Percentiles rank a stretch among this genome's conserved stretches.
phyloP scores from a whole-genome alignment of 768 basidiomycete species.

The Phallus indusiatus region DNA sequence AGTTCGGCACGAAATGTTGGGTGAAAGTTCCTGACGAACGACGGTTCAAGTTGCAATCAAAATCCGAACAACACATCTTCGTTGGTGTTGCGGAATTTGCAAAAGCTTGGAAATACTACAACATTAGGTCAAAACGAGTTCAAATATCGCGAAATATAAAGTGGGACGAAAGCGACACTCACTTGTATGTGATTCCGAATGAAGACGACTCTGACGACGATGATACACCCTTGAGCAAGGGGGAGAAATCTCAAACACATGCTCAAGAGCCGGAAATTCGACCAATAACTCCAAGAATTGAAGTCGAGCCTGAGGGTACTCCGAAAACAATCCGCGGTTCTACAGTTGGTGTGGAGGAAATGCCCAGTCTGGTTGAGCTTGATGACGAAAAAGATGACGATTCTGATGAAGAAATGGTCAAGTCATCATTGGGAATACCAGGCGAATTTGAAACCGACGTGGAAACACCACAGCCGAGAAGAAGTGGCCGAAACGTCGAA shows the following conservation, averaged over 20 bases:
- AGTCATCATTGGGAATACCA: no score
- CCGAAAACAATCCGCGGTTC: neutral
- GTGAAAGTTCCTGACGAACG: slow-evolving; percentile 10
- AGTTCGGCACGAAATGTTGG: neutral
- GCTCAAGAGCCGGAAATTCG: neutral
- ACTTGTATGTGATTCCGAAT: neutral
- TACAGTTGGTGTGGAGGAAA: neutral
- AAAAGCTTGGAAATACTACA: slow-evolving; percentile 12
- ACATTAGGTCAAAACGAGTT: slow-evolving; percentile 1
- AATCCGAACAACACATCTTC: slow-evolving; percentile 10
- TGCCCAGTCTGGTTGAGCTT: neutral
- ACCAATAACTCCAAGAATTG: neutral
- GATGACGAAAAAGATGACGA: no score
- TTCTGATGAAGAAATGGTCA: no score
- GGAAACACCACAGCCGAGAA: no score
- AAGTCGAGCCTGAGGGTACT: neutral
- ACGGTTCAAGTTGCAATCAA: slow-evolving; percentile 9
- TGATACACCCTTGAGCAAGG: neutral
- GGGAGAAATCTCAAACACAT: no score
- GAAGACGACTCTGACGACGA: neutral
- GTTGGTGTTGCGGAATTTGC: slow-evolving; percentile 12
- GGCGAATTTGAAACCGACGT: no score
- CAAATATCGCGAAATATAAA: slow-evolving; percentile 10
- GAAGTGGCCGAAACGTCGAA: no score
- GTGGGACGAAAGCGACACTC: slow-evolving; percentile 1